Percentiles rank a stretch among this genome's conserved stretches.
phyloP scores from a whole-genome alignment of 768 basidiomycete species.

The Trametes punicea region DNA sequence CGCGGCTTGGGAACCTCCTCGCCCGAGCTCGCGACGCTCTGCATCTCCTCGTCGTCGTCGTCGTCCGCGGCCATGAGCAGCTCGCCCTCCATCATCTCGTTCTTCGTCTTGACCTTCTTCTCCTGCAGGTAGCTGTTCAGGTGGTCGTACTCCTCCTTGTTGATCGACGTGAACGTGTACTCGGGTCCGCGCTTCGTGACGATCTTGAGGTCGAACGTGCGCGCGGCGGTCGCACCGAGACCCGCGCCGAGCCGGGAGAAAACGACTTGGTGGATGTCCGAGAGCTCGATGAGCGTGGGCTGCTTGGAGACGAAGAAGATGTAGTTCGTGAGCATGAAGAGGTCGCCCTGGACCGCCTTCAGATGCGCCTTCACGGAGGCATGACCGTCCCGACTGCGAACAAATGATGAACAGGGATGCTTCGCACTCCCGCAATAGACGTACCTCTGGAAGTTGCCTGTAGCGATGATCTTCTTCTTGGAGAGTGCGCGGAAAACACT shows the following conservation, averaged over 20 bases:
- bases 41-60: conserved; percentile 79
- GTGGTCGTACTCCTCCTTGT: conserved; percentile 90
- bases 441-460: conserved; percentile 83
- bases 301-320: conserved; percentile 97
- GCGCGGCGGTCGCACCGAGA: conserved; percentile 76
- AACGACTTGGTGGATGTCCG: conserved; percentile 84
- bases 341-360: conserved; percentile 94
- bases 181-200: conserved; percentile 82
- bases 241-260: conserved; percentile 93
- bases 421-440: conserved; percentile 8
- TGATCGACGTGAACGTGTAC: conserved; percentile 87
- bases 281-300: conserved; percentile 85
- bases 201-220: conserved; percentile 92
- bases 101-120: conserved; percentile 93
- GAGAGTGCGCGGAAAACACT: conserved; percentile 89
- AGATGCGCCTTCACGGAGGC: conserved; percentile 97
- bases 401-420: not conserved
- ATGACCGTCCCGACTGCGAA: conserved; percentile 74
- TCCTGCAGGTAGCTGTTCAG: conserved; percentile 83
- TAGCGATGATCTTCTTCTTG: conserved; percentile 87
- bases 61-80: conserved; percentile 68
- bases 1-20: conserved; percentile 52
- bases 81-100: conserved; percentile 90
- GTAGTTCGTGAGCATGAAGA: conserved; percentile 97
- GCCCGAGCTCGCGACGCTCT: conserved; percentile 72